Percentiles rank a stretch among this genome's conserved stretches.
Evolutionary conservation across 495 filamentous ascomycete genomes (phyloP).

Genomic region (Alectoria sarmentosa): DNA sequence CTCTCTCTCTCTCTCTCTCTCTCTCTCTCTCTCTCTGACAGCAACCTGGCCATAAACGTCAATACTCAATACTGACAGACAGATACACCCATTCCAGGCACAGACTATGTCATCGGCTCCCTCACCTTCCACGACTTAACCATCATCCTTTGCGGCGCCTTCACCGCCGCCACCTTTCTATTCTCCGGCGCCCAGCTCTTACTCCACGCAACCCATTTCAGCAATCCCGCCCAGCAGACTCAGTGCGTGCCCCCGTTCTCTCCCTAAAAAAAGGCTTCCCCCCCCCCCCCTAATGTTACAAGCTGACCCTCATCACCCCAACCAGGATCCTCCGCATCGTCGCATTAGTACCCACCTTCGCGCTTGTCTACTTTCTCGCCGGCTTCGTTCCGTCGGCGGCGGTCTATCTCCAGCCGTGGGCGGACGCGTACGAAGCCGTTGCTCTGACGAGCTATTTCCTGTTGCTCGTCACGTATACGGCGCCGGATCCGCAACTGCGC

Average conservation of each 20-base stretch:
- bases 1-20: too few relatives aligned
- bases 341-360: conserved; percentile 28
- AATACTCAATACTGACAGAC: neutral
- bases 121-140: conserved; percentile 9
- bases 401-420: conserved; percentile 31
- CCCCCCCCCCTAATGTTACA: too few relatives aligned
- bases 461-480: conserved; percentile 31
- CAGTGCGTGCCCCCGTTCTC: conserved; percentile 31
- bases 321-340: conserved; percentile 12
- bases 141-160: conserved; percentile 9
- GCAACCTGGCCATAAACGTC: neutral
- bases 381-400: conserved; percentile 29
- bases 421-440: conserved; percentile 30
- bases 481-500: conserved; percentile 23
- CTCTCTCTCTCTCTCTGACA: too few relatives aligned
- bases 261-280: conserved; percentile 12
- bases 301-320: neutral
- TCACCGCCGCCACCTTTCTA: conserved; percentile 18
- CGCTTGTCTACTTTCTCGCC: conserved; percentile 28
- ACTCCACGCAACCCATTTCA: conserved; percentile 29
- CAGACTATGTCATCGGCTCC: neutral
- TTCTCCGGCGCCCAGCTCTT: conserved; percentile 25
- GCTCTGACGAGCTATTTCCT: conserved; percentile 32
- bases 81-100: neutral
- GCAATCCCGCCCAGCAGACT: conserved; percentile 30